Evolutionary conservation across 805 yeast genomes (phyloP).

Genomic region (Yamadazyma scolyti): DNA sequence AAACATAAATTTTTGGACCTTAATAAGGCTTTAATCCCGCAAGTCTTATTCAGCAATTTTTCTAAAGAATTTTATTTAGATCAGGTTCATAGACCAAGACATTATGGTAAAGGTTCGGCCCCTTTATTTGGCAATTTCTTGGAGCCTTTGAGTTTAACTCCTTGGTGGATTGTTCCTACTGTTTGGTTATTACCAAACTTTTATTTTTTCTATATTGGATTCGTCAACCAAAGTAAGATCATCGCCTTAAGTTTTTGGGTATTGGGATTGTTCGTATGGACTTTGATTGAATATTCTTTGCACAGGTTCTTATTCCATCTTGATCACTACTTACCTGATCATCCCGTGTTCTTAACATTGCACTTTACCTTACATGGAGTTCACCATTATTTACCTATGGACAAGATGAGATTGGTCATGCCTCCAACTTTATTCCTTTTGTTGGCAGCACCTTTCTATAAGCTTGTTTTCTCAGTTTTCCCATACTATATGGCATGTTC

Average conservation of each 20-base stretch:
- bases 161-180: conserved; percentile 91
- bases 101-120: conserved; percentile 96
- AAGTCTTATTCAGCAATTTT: conserved; percentile 73
- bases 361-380: conserved; percentile 94
- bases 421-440: conserved; percentile 84
- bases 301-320: conserved; percentile 94
- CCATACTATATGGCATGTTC: conserved; percentile 86
- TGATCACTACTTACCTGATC: conserved; percentile 81
- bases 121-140: conserved; percentile 91
- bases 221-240: conserved; percentile 41
- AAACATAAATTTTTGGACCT: conserved; percentile 87
- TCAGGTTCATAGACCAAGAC: conserved; percentile 97
- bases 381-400: conserved; percentile 98
- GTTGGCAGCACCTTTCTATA: conserved; percentile 77
- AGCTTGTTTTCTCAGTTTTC: conserved; percentile 66
- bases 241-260: conserved; percentile 57
- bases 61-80: conserved; percentile 87
- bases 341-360: conserved; percentile 66
- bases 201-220: conserved; percentile 59
- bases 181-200: conserved; percentile 84
- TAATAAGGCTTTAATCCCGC: conserved; percentile 73
- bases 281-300: conserved; percentile 79
- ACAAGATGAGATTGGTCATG: conserved; percentile 85
- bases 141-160: conserved; percentile 86
- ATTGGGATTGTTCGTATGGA: conserved; percentile 90